Conservation (phyloP, 805 yeast species). For the Metschnikowia matae region DNA sequence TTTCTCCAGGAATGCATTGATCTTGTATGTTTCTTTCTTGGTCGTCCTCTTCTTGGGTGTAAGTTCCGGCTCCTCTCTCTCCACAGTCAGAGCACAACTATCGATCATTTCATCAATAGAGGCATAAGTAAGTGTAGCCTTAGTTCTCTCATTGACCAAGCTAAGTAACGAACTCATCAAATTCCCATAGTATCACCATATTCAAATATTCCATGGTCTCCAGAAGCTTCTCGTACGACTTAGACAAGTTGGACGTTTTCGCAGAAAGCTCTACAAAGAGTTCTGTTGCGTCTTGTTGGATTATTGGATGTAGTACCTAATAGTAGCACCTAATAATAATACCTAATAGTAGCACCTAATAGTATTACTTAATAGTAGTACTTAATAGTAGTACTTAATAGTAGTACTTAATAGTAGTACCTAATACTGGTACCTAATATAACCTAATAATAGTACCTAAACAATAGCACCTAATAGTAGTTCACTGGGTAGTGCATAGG, state of each 20-base stretch:
- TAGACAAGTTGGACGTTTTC: constrained; percentile 16
- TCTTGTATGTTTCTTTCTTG: background rate
- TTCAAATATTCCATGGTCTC: constrained; percentile 44
- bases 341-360: too few species aligned
- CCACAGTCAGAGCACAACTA: constrained; percentile 50
- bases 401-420: too few species aligned
- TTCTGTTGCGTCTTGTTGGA: constrained; percentile 13
- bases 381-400: too few species aligned
- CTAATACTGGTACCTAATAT: too few species aligned
- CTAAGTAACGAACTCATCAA: constrained; percentile 51
- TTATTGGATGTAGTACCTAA: too few species aligned
- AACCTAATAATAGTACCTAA: too few species aligned
- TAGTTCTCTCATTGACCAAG: constrained; percentile 41
- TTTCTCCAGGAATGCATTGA: constrained; percentile 9
- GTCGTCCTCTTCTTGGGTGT: background rate
- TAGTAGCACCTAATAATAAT: too few species aligned
- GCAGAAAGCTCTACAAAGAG: constrained; percentile 8
- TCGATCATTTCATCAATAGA: constrained; percentile 61
- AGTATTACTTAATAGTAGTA: too few species aligned
- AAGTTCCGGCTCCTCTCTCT: background rate
- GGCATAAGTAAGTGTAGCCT: constrained; percentile 43
- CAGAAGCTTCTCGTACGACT: constrained; percentile 40
- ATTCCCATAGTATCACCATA: constrained; percentile 56
- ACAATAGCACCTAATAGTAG: too few species aligned
- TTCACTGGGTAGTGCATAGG: too few species aligned